Evolutionary conservation across 2,329 filamentous ascomycete genomes (phyloP), one percentile per base, ranked within the genome.

Genomic region (Leptosphaerulina australis): DNA sequence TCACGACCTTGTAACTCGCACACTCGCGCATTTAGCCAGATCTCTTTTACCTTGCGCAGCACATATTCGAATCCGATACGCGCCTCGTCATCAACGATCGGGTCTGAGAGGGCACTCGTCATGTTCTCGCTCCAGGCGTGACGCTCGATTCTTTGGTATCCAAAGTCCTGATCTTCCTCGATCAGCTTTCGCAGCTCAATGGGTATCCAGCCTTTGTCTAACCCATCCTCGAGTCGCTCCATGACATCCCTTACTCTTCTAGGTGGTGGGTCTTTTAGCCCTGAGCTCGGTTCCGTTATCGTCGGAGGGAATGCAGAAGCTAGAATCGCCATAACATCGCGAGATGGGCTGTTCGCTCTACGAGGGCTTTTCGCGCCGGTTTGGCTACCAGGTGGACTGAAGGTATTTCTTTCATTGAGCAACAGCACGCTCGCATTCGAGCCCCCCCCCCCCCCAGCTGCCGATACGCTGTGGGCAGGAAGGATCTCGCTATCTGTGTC

Each of bases 191-290:
- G 50, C 14, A 56, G 34, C 44, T 25, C 24, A 17, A 26, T 45
- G 7, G 50, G 53, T 45, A 56, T 58, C 55, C 52, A 55, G 44
- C 55, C 50, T 44, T 38, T 35, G 28, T 57, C 54, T 21, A 57
- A 31, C 12, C 53, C 36, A 31, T 44, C 44, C 26, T 53, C 49
- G 15, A 56, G 44, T 20, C 44, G 49, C 21, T 52, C 53, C 21
- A 53, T 52, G 38, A 56, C 53, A 52, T 48, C 29, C 38, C 43
- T 56, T 11, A 56, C 53, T 33, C 38, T 48, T 44, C 9, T 30
- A n/a, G 53, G 50, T 12, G 44, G 53, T 35, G 43, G 44, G 38
- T 34, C 26, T 30, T 46, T 49, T 24, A 53, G 33, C 33, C 40
- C 50, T 36, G 35, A 49, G 35, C 33, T 50, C 50, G 53, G 53